phyloP scores from a whole-genome alignment of 2,329 filamentous ascomycete genomes.

The Penicillium sp. region DNA sequence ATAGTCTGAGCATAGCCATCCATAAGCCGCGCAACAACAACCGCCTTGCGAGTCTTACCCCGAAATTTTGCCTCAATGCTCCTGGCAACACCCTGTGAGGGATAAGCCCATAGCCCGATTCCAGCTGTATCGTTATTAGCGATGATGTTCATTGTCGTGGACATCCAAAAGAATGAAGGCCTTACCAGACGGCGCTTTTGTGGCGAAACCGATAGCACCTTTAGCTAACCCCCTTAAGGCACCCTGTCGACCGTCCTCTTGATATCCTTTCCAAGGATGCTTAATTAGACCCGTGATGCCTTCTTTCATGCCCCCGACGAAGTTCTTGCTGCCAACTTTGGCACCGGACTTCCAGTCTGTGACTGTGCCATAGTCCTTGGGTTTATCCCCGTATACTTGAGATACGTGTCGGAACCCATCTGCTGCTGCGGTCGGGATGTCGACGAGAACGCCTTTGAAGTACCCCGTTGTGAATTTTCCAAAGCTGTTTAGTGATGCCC shows the following conservation, averaged over 20 bases:
- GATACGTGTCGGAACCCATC: conserved; percentile 38
- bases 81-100: conserved; percentile 23
- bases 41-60: conserved; percentile 18
- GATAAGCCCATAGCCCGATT: conserved; percentile 24
- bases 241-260: conserved; percentile 32
- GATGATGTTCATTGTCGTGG: no score
- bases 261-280: conserved; percentile 28
- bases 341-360: conserved; percentile 35
- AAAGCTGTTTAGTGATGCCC: conserved; percentile 12
- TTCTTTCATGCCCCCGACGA: conserved; percentile 32
- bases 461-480: conserved; percentile 18
- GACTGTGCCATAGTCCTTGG: conserved; percentile 33
- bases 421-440: conserved; percentile 35
- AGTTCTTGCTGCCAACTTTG: conserved; percentile 33
- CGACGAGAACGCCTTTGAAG: conserved; percentile 32
- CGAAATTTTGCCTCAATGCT: conserved; percentile 22
- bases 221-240: conserved; percentile 31
- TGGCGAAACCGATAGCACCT: conserved; percentile 18
- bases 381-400: conserved; percentile 35
- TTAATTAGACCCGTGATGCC: conserved; percentile 32
- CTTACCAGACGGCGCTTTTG: conserved; percentile 23
- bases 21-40: conserved; percentile 17
- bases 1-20: conserved; percentile 16
- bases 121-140: conserved; percentile 12
- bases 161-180: neutral